Base-by-base conservation (phyloP, 139 green algal genomes). In the Marvania coccoides region DNA sequence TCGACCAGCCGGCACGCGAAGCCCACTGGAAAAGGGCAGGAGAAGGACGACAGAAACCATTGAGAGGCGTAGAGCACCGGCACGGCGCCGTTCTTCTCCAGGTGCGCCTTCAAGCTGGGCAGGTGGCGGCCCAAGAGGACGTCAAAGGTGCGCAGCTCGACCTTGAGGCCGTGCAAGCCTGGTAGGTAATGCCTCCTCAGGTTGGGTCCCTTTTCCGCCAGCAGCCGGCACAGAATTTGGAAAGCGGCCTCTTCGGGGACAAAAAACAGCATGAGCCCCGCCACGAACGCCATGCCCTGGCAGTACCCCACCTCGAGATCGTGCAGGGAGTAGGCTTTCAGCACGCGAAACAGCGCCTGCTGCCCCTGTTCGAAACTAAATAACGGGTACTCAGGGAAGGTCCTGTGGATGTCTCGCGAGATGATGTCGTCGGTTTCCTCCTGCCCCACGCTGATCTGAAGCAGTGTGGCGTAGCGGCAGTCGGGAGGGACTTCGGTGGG, bases 41-140 rank as follows among this genome's bases (percentile, higher is more conserved):
- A 71, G 63, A 92, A 98, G 35, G 73, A 53, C n/a, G 92, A 96
- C 60, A 98, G 87, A 51, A 97, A 82, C 92, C 93, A 98, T 74
- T 94, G 88, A 30, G 71, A 82, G 1, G 86, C 87, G 57, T 91
- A 96, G 58, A 96, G 78, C 58, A 94, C 86, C 0, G 88, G 77
- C 3, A 85, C 76, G 68, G 92, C 84, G 6, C 79, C 80, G 23
- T 79, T 65, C 10, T 74, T 78, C 73, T 91, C 61, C 2, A 88
- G 66, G 58, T 85, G 77, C 6, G 57, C 58, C 19, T 78, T 76
- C 12, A 85, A 65, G 28, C 56, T 51, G 3, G 75, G 64, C 47
- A 87, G 51, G 66, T 78, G 69, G 15, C 63, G 68, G 1, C 71
- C 68, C 58, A 92, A 36, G 8, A 86, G 59, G 58, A 75, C 75